Evolutionary conservation across 2,329 filamentous ascomycete genomes (phyloP), one percentile per base, ranked within the genome.

Genomic region (Calonectria pseudoturangicola): DNA sequence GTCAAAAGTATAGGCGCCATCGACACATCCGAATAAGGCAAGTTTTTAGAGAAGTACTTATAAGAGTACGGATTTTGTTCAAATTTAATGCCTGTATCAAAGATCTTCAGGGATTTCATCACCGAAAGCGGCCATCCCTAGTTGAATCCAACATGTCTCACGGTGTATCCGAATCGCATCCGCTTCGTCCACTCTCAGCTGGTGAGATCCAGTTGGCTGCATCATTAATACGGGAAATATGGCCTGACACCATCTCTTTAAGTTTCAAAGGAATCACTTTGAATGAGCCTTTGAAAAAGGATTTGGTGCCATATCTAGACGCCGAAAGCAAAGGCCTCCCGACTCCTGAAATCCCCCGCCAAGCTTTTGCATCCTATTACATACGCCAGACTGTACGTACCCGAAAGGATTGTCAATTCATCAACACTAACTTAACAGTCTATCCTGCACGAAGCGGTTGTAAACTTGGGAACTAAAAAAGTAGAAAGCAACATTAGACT

Each of bases 251-350:
- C 0, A 62, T 77, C 1, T 71, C 71, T 2, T 43, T 77, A 45
- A 74, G 67, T 3, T 77, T 77, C 9, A 77, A 77, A 28, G 75
- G 74, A 51, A 74, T 77, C 30, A 77, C 75, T 18, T 67, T 77
- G 10, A 75, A 70, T 4, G 75, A 77, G 25, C 75, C 75, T 25
- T 51, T 70, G 1, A 77, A 77, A 10, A 66, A 71, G 27, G 75
- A 69, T 18, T 43, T 77, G 64, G 73, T 45, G 2, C 73, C 75
- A 1, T 76, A 73, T 4, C 54, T 77, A 4, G 64, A 68, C 8
- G 75, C 75, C 0, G 41, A 73, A 2, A 75, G 74, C 1, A 58
- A 47, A 4, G 74, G 73, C 9, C 16, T 48, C 9, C 50, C 67
- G 1, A 51, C 56, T 39, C 66, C 67, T 2, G 41, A 67, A 12